A percentile compares a stretch with the other conserved stretches of the same genome.
These are phyloP conservation scores for Candida gigantensis DNA, from an alignment of 1,139 yeast species.

Conservation along the genomic window DNA sequence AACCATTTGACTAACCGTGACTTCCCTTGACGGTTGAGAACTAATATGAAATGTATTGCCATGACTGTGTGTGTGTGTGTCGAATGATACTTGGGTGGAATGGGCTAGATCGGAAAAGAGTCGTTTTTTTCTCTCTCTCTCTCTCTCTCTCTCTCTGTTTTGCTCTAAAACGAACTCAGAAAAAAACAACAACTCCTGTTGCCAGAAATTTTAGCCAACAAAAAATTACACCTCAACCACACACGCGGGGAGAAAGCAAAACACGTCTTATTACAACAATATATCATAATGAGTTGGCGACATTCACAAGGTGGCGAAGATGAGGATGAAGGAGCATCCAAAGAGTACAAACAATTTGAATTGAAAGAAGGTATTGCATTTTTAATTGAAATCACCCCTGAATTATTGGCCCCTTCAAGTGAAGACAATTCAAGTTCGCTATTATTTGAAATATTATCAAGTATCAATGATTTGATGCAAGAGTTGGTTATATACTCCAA, in stretches of 20 bases:
- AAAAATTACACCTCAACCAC: no score
- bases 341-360: slow-evolving; percentile 41
- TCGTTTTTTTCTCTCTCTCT: no score
- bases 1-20: slow-evolving; percentile 86
- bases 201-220: no score
- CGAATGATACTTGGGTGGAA: not conserved
- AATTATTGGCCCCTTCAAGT: slow-evolving; percentile 40
- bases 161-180: no score
- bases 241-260: no score
- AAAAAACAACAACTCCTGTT: no score
- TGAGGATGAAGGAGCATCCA: slow-evolving; percentile 14
- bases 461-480: slow-evolving; percentile 57
- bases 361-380: slow-evolving; percentile 65
- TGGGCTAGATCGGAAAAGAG: slow-evolving; percentile 1
- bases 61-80: slow-evolving; percentile 29
- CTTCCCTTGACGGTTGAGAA: slow-evolving; percentile 92
- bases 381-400: slow-evolving; percentile 58
- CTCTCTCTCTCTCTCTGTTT: no score
- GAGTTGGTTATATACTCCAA: slow-evolving; percentile 61
- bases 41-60: slow-evolving; percentile 77
- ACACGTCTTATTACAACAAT: not conserved
- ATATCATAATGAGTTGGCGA: slow-evolving; percentile 5
- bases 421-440: slow-evolving; percentile 41
- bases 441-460: slow-evolving; percentile 51
- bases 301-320: slow-evolving; percentile 1